Conservation (phyloP, 192 early-diverging fungal species). For the Paraglomus occultum region DNA sequence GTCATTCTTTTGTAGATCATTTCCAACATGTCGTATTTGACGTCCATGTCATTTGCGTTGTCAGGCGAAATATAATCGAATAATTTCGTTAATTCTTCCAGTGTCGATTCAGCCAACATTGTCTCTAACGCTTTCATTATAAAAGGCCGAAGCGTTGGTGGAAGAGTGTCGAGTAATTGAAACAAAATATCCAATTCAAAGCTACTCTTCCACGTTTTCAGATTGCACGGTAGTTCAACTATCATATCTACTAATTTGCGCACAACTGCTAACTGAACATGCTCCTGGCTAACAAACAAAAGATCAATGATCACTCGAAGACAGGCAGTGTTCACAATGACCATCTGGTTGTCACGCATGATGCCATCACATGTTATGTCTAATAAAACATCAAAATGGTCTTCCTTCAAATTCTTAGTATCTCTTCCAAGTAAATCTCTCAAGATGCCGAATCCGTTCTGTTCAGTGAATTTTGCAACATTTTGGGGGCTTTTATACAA, state of each 20-base stretch:
- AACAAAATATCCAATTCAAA: conserved; percentile 38
- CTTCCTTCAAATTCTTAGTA: conserved; percentile 30
- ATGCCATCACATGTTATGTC: conserved; percentile 43
- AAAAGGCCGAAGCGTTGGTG: conserved; percentile 37
- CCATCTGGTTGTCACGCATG: conserved; percentile 40
- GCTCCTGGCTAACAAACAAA: conserved; percentile 30
- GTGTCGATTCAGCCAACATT: conserved; percentile 41
- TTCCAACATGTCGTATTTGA: conserved; percentile 38
- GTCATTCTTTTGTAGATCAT: conserved; percentile 46
- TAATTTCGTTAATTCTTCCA: conserved; percentile 37
- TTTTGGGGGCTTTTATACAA: conserved; percentile 44
- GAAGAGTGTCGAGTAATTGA: conserved; percentile 36
- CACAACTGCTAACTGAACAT: conserved; percentile 39
- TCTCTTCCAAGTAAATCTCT: conserved; percentile 32
- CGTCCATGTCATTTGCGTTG: conserved; percentile 31
- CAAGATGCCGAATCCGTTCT: conserved; percentile 38
- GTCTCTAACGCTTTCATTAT: conserved; percentile 42
- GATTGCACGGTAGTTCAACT: conserved; percentile 40
- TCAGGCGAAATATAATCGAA: conserved; percentile 39
- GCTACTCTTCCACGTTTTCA: conserved; percentile 33
- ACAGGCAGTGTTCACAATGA: conserved; percentile 37
- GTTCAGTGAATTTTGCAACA: conserved; percentile 37
- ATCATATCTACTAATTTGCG: conserved; percentile 40
- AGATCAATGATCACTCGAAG: conserved; percentile 37
- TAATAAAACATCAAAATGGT: conserved; percentile 41